Conservation (phyloP, 2,329 filamentous ascomycete genomes). For the Cordyceps cateniannulata region DNA sequence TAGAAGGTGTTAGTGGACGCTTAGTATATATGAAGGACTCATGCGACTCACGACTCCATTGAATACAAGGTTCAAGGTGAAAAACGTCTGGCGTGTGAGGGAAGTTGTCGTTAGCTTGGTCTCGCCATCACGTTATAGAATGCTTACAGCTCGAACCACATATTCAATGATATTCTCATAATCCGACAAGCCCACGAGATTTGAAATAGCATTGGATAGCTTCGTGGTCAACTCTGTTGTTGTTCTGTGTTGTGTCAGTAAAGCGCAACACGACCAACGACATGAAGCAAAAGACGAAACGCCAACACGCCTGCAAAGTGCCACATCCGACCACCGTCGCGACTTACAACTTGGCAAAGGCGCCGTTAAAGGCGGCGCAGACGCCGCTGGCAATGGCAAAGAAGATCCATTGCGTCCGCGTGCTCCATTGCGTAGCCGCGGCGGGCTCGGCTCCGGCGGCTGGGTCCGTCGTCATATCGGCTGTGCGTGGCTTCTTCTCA, state of each 20-base stretch:
- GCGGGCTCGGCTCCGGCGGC: slow-evolving; percentile 8
- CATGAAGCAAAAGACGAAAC: background rate
- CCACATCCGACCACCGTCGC: background rate
- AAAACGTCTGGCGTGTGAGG: slow-evolving; percentile 54
- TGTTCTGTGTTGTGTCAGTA: slow-evolving; percentile 32
- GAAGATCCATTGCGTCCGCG: slow-evolving; percentile 51
- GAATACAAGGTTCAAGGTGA: slow-evolving; percentile 66
- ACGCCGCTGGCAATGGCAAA: slow-evolving; percentile 67
- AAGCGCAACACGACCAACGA: background rate
- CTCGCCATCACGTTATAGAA: too few relatives aligned
- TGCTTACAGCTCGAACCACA: slow-evolving; percentile 41
- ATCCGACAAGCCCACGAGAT: slow-evolving; percentile 35
- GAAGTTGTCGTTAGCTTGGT: background rate
- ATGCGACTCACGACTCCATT: slow-evolving; percentile 55
- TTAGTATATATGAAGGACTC: background rate
- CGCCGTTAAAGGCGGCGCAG: slow-evolving; percentile 75
- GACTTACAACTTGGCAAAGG: slow-evolving; percentile 74
- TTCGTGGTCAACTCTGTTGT: slow-evolving; percentile 48
- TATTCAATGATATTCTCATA: slow-evolving; percentile 40
- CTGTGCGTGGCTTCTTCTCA: background rate
- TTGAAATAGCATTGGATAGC: slow-evolving; percentile 40
- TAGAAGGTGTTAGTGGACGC: slow-evolving; percentile 5
- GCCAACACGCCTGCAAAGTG: background rate
- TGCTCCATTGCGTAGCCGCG: slow-evolving; percentile 23
- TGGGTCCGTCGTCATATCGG: slow-evolving; percentile 2